Evolutionary conservation across 2,329 filamentous ascomycete genomes (phyloP).

Genomic region (Arthroderma uncinatum): DNA sequence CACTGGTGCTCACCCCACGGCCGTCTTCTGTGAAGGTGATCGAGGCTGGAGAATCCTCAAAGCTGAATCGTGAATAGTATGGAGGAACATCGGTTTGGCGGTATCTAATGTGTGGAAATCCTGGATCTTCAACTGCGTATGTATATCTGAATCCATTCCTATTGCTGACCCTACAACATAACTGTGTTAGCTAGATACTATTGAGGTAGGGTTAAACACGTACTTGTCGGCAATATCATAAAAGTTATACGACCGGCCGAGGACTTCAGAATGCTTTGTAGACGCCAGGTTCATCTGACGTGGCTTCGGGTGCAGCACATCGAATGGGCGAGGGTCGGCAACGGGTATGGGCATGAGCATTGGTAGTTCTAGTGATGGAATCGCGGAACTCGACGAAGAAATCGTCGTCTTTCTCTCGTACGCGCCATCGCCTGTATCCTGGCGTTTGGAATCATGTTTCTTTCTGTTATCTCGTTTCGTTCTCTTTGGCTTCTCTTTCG

Average conservation of each 20-base stretch:
- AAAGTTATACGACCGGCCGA: slow-evolving; percentile 31
- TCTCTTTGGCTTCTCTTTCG: slow-evolving; percentile 24
- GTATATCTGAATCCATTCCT: slow-evolving; percentile 73
- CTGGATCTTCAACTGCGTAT: slow-evolving; percentile 79
- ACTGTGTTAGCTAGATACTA: background rate
- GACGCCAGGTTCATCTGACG: slow-evolving; percentile 31
- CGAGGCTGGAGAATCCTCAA: slow-evolving; percentile 78
- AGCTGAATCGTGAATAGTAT: slow-evolving; percentile 73
- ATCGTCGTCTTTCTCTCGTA: slow-evolving; percentile 23
- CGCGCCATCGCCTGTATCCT: slow-evolving; percentile 27
- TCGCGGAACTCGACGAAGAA: slow-evolving; percentile 17
- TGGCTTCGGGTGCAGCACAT: slow-evolving; percentile 29
- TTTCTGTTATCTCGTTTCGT: slow-evolving; percentile 36
- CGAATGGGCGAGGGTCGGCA: slow-evolving; percentile 30
- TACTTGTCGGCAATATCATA: slow-evolving; percentile 34
- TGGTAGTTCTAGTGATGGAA: slow-evolving; percentile 29
- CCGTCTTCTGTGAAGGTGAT: slow-evolving; percentile 71
- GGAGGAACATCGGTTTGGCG: slow-evolving; percentile 78
- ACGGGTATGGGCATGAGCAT: slow-evolving; percentile 33
- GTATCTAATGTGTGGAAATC: slow-evolving; percentile 82
- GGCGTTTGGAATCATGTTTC: slow-evolving; percentile 34
- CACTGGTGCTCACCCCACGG: slow-evolving; percentile 72
- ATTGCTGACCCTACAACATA: slow-evolving; percentile 43
- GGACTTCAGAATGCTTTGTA: slow-evolving; percentile 26
- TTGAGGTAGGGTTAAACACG: background rate